Conservation (phyloP, 768 basidiomycete species). For the Macrolepiota fuliginosa region DNA sequence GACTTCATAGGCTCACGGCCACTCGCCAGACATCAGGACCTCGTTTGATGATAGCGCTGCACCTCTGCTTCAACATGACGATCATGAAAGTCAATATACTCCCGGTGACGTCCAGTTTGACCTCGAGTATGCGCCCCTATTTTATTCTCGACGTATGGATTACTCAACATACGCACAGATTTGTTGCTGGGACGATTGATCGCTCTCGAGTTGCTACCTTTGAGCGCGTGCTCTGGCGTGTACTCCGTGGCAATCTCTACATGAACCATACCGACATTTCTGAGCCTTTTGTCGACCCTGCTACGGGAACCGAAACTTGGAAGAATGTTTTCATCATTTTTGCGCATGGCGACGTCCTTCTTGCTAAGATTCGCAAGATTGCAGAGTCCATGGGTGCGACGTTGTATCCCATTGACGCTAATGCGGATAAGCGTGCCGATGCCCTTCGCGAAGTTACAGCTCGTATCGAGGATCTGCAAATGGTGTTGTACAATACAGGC, state of each 20-base stretch:
- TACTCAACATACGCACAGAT: slow-evolving; percentile 43
- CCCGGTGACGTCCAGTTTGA: slow-evolving; percentile 64
- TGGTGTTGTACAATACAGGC: slow-evolving; percentile 87
- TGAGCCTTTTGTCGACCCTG: slow-evolving; percentile 89
- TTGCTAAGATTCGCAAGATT: slow-evolving; percentile 96
- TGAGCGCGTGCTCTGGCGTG: slow-evolving; percentile 97
- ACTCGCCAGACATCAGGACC: slow-evolving; percentile 74
- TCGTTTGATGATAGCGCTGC: slow-evolving; percentile 93
- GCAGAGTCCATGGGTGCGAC: slow-evolving; percentile 99
- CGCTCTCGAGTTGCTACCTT: slow-evolving; percentile 89
- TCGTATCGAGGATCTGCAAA: slow-evolving; percentile 89
- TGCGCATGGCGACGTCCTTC: slow-evolving; percentile 88
- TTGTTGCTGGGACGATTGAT: slow-evolving; percentile 96
- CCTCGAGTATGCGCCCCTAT: slow-evolving; percentile 68
- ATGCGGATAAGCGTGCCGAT: slow-evolving; percentile 88
- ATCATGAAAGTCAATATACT: slow-evolving; percentile 66
- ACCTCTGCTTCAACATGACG: slow-evolving; percentile 89
- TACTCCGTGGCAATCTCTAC: slow-evolving; percentile 95
- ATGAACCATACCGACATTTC: slow-evolving; percentile 98
- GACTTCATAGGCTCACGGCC: slow-evolving; percentile 64
- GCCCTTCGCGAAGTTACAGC: slow-evolving; percentile 85
- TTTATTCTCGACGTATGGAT: not conserved
- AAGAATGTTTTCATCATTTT: slow-evolving; percentile 99
- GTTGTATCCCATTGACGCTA: slow-evolving; percentile 93
- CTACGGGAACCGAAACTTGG: slow-evolving; percentile 77